phyloP scores from a whole-genome alignment of 495 filamentous ascomycete species.

The Opeltia flavorubescens region DNA sequence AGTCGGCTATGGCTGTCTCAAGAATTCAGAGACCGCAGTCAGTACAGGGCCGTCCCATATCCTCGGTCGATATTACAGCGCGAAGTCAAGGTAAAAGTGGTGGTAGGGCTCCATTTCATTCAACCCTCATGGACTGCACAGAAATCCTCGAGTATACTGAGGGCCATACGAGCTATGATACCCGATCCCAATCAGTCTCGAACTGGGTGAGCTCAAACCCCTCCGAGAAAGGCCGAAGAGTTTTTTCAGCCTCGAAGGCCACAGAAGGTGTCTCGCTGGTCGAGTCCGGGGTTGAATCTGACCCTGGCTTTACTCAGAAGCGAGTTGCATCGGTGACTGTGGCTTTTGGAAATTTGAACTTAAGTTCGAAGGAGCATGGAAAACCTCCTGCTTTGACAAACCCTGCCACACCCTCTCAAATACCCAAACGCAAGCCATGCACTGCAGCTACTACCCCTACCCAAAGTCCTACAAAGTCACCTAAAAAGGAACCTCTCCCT shows the following conservation, averaged over 20 bases:
- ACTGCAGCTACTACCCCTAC: constrained; percentile 17
- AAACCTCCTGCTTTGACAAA: constrained; percentile 12
- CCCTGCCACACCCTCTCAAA: constrained; percentile 22
- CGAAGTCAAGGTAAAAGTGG: constrained; percentile 44
- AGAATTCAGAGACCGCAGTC: constrained; percentile 25
- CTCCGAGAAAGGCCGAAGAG: neutral
- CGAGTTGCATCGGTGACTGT: constrained; percentile 22
- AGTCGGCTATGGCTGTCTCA: constrained; percentile 29
- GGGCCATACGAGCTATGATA: constrained; percentile 16
- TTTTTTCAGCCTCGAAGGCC: constrained; percentile 4
- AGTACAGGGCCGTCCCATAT: constrained; percentile 40
- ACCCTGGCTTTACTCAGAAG: constrained; percentile 5
- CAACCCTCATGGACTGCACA: constrained; percentile 15
- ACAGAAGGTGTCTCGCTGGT: constrained; percentile 3
- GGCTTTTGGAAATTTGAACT: constrained; percentile 20
- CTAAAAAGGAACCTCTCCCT: constrained; percentile 17
- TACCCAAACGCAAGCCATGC: constrained; percentile 17
- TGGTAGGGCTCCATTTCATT: constrained; percentile 44
- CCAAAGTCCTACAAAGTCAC: constrained; percentile 23
- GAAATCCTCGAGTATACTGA: constrained; percentile 2
- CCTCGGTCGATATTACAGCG: constrained; percentile 39
- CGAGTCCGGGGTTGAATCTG: neutral
- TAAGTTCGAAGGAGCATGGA: constrained; percentile 7
- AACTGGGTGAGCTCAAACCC: constrained; percentile 8
- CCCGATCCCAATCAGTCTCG: constrained; percentile 7